Percentiles rank a stretch among this genome's conserved stretches.
Conservation (phyloP, 768 basidiomycete species). For the Lentinula sp. region DNA sequence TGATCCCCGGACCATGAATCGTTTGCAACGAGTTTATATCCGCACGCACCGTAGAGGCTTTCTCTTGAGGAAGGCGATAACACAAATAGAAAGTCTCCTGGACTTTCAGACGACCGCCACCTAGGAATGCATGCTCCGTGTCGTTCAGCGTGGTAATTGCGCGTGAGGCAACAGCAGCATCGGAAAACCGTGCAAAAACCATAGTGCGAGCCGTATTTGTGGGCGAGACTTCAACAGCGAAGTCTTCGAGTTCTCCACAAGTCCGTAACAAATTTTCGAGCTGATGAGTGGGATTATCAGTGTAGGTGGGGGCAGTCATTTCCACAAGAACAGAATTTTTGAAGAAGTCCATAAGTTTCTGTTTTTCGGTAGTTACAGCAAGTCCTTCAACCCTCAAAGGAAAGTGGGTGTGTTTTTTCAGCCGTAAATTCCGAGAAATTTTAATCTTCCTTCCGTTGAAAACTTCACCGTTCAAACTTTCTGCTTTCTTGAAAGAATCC, state of each 20-base stretch:
- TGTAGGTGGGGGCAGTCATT: conserved; percentile 26
- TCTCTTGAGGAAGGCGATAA: conserved; percentile 26
- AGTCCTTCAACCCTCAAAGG: conserved; percentile 39
- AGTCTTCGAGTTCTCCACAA: conserved; percentile 28
- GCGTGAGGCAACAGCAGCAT: not conserved
- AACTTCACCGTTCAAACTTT: conserved; percentile 29
- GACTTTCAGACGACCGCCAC: conserved; percentile 27
- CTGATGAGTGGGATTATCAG: conserved; percentile 18
- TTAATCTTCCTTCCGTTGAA: conserved; percentile 35
- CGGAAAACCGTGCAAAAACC: conserved; percentile 30
- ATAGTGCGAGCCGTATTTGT: conserved; percentile 21
- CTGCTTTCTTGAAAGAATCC: conserved; percentile 33
- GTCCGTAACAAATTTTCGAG: conserved; percentile 28
- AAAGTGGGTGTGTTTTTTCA: conserved; percentile 28
- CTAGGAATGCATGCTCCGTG: conserved; percentile 29
- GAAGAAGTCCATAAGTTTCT: conserved; percentile 21
- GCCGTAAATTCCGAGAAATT: conserved; percentile 22
- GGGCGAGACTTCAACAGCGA: conserved; percentile 25
- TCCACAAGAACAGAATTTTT: conserved; percentile 21
- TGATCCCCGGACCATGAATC: conserved; percentile 26
- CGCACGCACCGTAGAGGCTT: conserved; percentile 28
- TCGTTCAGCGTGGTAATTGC: conserved; percentile 17
- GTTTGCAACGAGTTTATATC: conserved; percentile 27
- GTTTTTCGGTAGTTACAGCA: conserved; percentile 24
- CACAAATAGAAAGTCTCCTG: conserved; percentile 34